Percentiles rank a stretch among this genome's conserved stretches.
Conservation (phyloP, 148 eudicot species). For the Silene uniflora region DNA sequence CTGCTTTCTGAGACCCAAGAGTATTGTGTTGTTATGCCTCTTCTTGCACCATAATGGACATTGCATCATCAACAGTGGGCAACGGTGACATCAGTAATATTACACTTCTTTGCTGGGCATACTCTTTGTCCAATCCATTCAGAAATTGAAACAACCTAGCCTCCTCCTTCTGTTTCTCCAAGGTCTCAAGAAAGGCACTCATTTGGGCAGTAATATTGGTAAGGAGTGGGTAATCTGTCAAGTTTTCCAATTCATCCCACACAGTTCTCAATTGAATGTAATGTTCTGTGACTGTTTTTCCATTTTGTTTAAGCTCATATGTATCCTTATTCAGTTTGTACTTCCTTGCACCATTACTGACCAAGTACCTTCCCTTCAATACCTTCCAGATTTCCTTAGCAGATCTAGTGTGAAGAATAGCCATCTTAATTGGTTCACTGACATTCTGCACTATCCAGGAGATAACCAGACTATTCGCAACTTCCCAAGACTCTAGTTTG, state of each 20-base stretch:
- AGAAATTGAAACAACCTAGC: background rate
- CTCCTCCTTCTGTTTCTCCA: background rate
- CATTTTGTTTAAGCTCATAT: too few species aligned
- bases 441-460: too few species aligned
- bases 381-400: too few species aligned
- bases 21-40: background rate
- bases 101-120: background rate
- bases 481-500: too few species aligned
- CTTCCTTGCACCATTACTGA: too few species aligned
- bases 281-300: too few species aligned
- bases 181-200: background rate
- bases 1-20: background rate
- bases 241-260: too few species aligned
- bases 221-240: background rate
- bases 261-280: too few species aligned
- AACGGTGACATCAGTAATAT: background rate
- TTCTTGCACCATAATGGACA: constrained; percentile 1
- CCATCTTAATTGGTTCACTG: too few species aligned
- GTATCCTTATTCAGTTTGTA: background rate
- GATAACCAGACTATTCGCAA: too few species aligned
- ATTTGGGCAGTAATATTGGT: background rate
- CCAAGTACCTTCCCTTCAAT: too few species aligned
- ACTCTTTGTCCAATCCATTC: background rate
- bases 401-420: too few species aligned
- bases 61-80: background rate